Evolutionary conservation across 2,329 filamentous ascomycete species (phyloP), one percentile per base, ranked within the genome.

Genomic region (Trichoderma arundinaceum): DNA sequence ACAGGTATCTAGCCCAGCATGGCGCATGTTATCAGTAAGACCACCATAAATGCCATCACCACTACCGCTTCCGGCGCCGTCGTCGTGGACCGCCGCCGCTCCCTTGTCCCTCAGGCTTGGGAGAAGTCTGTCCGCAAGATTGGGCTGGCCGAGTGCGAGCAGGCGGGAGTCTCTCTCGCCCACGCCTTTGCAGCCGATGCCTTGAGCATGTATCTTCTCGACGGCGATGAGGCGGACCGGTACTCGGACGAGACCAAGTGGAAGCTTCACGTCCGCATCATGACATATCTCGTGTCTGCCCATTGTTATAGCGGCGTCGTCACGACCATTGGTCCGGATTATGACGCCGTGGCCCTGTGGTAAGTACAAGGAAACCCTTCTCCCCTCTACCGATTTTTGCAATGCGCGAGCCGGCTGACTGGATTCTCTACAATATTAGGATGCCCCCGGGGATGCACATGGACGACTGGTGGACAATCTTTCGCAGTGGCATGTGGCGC

Each of bases 321-420:
- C 63, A 89, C 90, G 52, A 88, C 89, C 64, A 87, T 91, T 68
- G 92, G 92, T 17, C 85, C 88, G 6, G 86, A 93, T 73, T 92
- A 90, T 73, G 91, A 92, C 70, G 89, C 87, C 69, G 88, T 95
- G 63, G 91, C 90, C 65, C 81, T 95, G 60, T 95, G 92, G 91
- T 92, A 81, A 74, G 86, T 82, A 39, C 2, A 22, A 1, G 1
- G 3, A 10, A 9, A 2, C 1, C 13, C 39, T 41, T n/a, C 46
- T 15, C 1, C 1, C 10, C 3, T 35, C 7, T 28, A 28, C 22
- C 22, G 22, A 3, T 28, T 28, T 28, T 28, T 28, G 22, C 4
- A 28, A 28, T 28, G 22, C 4, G 4, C 2, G 2, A 44, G 12
- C 2, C 0, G 7, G 41, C 28, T 44, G 12, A 46, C 28, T 56